Evolutionary conservation across 2,329 filamentous ascomycete species (phyloP).

Genomic region (Ophiostoma pallidulum): DNA sequence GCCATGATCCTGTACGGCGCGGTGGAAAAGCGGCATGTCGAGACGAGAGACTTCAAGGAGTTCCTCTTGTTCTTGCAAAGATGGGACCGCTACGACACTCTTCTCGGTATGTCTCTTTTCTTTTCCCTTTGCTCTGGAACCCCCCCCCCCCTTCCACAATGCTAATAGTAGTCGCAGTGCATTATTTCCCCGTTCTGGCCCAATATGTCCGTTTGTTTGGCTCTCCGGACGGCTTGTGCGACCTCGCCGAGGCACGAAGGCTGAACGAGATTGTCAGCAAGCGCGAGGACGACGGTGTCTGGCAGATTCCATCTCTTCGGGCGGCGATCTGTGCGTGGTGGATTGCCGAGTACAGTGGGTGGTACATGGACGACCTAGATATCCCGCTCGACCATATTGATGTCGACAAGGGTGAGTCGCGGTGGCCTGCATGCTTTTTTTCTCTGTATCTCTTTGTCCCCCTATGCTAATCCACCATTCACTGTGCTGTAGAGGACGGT

Average conservation of each 20-base stretch:
- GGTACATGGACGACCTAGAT: conserved; percentile 67
- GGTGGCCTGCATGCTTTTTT: neutral
- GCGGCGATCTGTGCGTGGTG: conserved; percentile 75
- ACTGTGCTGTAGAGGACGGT: conserved; percentile 48
- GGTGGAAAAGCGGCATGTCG: conserved; percentile 64
- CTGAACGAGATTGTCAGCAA: conserved; percentile 61
- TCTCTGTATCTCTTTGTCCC: neutral
- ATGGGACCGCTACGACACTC: conserved; percentile 65
- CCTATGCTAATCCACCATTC: neutral
- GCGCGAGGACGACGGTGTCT: conserved; percentile 56
- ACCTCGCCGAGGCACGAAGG: conserved; percentile 58
- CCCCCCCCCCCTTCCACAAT: neutral
- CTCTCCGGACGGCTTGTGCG: conserved; percentile 61
- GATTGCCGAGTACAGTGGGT: conserved; percentile 87
- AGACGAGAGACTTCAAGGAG: conserved; percentile 60
- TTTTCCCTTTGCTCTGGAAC: neutral
- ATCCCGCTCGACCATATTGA: conserved; percentile 53
- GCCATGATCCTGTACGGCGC: conserved; percentile 71
- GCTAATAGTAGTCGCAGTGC: conserved; percentile 43
- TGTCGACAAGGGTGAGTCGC: conserved; percentile 42
- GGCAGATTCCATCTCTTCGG: conserved; percentile 66
- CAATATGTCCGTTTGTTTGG: conserved; percentile 70
- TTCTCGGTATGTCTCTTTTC: conserved; percentile 35
- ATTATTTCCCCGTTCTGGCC: conserved; percentile 73
- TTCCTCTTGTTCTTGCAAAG: conserved; percentile 61